A percentile compares a stretch with the other conserved stretches of the same genome.
Conservation (phyloP, 129 eudicot species). For the Rutidosis leptorrhynchoides region DNA sequence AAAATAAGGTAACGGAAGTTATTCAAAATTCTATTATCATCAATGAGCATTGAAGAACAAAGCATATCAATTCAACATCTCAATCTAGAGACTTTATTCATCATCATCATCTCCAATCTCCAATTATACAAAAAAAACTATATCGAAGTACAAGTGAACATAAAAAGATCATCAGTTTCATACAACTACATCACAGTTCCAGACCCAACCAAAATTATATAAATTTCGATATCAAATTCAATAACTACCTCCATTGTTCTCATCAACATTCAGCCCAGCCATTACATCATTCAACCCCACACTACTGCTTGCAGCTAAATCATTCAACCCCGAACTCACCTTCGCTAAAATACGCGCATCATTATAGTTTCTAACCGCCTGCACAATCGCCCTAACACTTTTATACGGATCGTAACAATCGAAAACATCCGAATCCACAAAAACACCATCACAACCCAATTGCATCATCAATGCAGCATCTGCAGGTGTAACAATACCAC, state of each 20-base stretch:
- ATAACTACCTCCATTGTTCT: conserved; percentile 25
- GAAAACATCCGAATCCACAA: conserved; percentile 66
- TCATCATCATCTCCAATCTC: not conserved
- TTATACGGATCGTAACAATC: conserved; percentile 52
- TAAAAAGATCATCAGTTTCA: not conserved
- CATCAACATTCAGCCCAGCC: conserved; percentile 50
- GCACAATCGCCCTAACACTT: conserved; percentile 65
- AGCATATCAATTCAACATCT: conserved; percentile 17
- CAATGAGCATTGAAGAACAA: conserved; percentile 1
- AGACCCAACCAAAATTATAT: not conserved
- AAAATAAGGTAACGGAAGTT: conserved; percentile 11
- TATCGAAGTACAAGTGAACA: conserved; percentile 6
- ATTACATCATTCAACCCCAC: conserved; percentile 61
- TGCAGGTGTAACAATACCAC: conserved; percentile 86
- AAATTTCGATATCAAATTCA: not conserved
- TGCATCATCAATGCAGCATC: conserved; percentile 89
- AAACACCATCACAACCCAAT: conserved; percentile 87
- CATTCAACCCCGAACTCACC: conserved; percentile 66
- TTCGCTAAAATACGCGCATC: conserved; percentile 63
- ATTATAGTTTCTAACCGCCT: conserved; percentile 74
- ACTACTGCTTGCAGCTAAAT: conserved; percentile 29
- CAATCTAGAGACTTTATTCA: conserved; percentile 13
- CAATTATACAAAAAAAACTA: conserved; percentile 9
- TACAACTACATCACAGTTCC: conserved; percentile 14
- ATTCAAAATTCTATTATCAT: conserved; percentile 25